phyloP scores from a whole-genome alignment of 2,329 filamentous ascomycete genomes.

The Diaporthe australafricana region DNA sequence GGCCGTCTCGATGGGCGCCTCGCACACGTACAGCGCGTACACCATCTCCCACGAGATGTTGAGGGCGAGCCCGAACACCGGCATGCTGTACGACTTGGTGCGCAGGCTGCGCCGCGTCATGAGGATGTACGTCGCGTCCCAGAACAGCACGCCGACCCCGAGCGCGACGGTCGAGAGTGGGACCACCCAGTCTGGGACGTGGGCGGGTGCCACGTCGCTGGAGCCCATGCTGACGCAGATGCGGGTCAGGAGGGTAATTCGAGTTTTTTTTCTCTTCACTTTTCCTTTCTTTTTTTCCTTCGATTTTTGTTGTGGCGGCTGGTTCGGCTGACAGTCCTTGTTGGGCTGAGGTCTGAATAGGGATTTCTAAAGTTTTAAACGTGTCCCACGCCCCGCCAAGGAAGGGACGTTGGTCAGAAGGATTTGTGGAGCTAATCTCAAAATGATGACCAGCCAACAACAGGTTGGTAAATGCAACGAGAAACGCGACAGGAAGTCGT shows the following conservation, averaged over 20 bases:
- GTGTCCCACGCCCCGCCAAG: neutral
- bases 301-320: neutral
- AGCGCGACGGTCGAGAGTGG: slow-evolving; percentile 50
- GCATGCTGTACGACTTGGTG: slow-evolving; percentile 62
- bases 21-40: slow-evolving; percentile 59
- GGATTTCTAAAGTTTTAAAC: neutral
- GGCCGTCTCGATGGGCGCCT: slow-evolving; percentile 54
- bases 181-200: slow-evolving; percentile 50
- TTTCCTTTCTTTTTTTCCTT: too few relatives aligned
- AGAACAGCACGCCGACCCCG: slow-evolving; percentile 51
- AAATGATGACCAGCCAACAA: neutral
- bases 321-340: neutral
- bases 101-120: slow-evolving; percentile 58
- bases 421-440: neutral
- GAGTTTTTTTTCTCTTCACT: neutral
- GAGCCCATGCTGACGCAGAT: slow-evolving; percentile 49
- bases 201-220: slow-evolving; percentile 51
- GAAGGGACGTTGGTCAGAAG: neutral
- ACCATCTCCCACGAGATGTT: slow-evolving; percentile 66
- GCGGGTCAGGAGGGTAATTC: too few relatives aligned
- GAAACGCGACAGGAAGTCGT: too few relatives aligned
- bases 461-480: neutral
- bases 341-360: neutral
- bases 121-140: slow-evolving; percentile 59
- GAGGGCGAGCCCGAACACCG: slow-evolving; percentile 58